Base-by-base conservation (phyloP, 495 filamentous ascomycete genomes). In the Sabuloglossum arenarium region DNA sequence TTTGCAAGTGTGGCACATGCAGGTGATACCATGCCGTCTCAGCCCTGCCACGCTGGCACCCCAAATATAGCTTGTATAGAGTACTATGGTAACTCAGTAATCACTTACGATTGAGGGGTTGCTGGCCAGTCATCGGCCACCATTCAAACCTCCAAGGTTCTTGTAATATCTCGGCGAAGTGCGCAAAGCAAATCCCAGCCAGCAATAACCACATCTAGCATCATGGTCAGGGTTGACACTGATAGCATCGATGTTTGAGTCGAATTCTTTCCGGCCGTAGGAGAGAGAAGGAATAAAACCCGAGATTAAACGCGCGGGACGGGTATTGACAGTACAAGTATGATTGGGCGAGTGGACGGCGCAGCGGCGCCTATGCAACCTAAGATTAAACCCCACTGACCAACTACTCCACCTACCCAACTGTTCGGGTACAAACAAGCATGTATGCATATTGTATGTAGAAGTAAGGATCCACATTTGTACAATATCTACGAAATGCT, bases 41-140 rank as follows among this genome's bases (percentile, higher is more conserved):
- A 51, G 47, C 47, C 47, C 47, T 51, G 47, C 47, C 47, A 51
- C 47, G 47, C 47, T 51, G 47, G 47, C 47, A 51, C 47, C 47
- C 47, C 47, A 51, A 51, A 51, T 51, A 51, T 51, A 51, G 47
- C 47, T 12, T 28, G 6, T 9, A 51, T 51, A 14, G 11, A 27
- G 47, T n/a, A n/a, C n/a, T n/a, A n/a, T n/a, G n/a, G n/a, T n/a
- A n/a, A n/a, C n/a, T n/a, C n/a, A n/a, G n/a, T n/a, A n/a, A n/a
- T 51, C 47, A 51, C 16, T 51, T 16, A 6, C 24, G 1, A 23
- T 6, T 23, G 3, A 4, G 45, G 39, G 39, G 39, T 21, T n/a
- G 39, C 39, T 10, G 39, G 9, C 39, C 39, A 43, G 39, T 43
- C 39, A 43, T 21, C 39, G n/a, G 39, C n/a, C n/a, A n/a, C n/a